Conservation (phyloP, 768 basidiomycete species). For the Lentinula guzmanii region DNA sequence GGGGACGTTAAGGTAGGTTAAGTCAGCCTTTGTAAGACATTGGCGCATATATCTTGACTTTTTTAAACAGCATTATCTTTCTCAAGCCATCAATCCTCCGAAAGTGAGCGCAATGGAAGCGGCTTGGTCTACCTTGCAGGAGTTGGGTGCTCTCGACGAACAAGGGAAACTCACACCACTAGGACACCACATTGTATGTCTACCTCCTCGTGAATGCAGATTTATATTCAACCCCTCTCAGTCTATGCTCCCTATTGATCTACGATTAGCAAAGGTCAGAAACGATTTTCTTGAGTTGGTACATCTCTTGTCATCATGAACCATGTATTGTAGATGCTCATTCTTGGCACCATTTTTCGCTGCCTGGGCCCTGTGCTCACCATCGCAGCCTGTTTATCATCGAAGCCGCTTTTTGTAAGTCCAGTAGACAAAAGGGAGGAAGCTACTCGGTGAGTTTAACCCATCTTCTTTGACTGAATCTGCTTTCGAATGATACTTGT, state of each 20-base stretch:
- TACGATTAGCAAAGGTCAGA: slow-evolving; percentile 76
- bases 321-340: slow-evolving; percentile 61
- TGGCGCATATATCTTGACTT: background rate
- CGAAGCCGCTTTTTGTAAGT: slow-evolving; percentile 79
- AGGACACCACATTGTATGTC: slow-evolving; percentile 68
- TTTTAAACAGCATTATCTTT: slow-evolving; percentile 47
- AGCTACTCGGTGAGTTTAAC: slow-evolving; percentile 49
- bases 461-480: background rate
- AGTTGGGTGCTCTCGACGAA: slow-evolving; percentile 71
- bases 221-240: slow-evolving; percentile 20
- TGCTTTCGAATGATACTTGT: background rate
- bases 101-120: slow-evolving; percentile 66
- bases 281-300: background rate
- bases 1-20: slow-evolving; percentile 68
- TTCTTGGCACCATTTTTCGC: slow-evolving; percentile 77
- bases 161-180: slow-evolving; percentile 69
- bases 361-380: slow-evolving; percentile 80
- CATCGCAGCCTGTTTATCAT: slow-evolving; percentile 76
- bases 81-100: slow-evolving; percentile 81
- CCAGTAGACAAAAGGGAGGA: slow-evolving; percentile 84
- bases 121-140: slow-evolving; percentile 66
- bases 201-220: background rate
- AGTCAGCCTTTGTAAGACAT: background rate
- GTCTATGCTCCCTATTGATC: slow-evolving; percentile 83
- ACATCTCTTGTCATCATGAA: background rate